Percentiles rank a stretch among this genome's conserved stretches.
phyloP scores from a whole-genome alignment of 495 filamentous ascomycete species.

The Daldinia concentrica region DNA sequence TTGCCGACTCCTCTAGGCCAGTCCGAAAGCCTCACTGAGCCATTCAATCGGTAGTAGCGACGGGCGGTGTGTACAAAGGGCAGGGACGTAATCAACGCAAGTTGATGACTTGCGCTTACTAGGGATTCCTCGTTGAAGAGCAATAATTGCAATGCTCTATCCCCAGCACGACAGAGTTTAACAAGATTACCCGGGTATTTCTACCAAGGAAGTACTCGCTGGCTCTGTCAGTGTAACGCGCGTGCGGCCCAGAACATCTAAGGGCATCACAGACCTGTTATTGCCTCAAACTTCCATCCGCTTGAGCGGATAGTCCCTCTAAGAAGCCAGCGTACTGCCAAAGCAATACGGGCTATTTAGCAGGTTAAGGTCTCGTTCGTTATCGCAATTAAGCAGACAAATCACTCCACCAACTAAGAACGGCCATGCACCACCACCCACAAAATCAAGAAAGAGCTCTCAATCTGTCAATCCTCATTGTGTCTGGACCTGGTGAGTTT shows the following conservation, averaged over 20 bases:
- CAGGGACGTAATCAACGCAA: slow-evolving; percentile 79
- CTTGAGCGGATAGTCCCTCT: slow-evolving; percentile 12
- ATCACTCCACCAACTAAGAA: slow-evolving; percentile 13
- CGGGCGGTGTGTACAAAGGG: slow-evolving; percentile 78
- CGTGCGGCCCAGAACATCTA: slow-evolving; percentile 12
- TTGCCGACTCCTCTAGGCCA: slow-evolving; percentile 71
- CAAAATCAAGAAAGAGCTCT: slow-evolving; percentile 13
- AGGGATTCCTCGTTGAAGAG: slow-evolving; percentile 82
- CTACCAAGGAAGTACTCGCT: slow-evolving; percentile 76
- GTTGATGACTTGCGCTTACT: slow-evolving; percentile 78
- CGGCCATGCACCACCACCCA: slow-evolving; percentile 12
- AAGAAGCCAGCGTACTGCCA: slow-evolving; percentile 11
- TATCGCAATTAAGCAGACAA: slow-evolving; percentile 13
- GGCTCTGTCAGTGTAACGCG: slow-evolving; percentile 71
- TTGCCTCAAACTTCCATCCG: slow-evolving; percentile 12
- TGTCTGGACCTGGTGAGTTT: slow-evolving; percentile 7
- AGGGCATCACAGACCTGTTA: slow-evolving; percentile 12
- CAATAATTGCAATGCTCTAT: slow-evolving; percentile 85
- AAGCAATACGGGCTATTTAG: slow-evolving; percentile 12
- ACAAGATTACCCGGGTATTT: slow-evolving; percentile 79
- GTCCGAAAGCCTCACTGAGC: slow-evolving; percentile 76
- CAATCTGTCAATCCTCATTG: slow-evolving; percentile 13
- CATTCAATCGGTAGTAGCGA: slow-evolving; percentile 75
- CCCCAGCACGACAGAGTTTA: slow-evolving; percentile 80
- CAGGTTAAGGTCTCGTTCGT: slow-evolving; percentile 12